Base-by-base conservation (phyloP, 2,329 filamentous ascomycete species). In the Reticulascus tulasneorum region DNA sequence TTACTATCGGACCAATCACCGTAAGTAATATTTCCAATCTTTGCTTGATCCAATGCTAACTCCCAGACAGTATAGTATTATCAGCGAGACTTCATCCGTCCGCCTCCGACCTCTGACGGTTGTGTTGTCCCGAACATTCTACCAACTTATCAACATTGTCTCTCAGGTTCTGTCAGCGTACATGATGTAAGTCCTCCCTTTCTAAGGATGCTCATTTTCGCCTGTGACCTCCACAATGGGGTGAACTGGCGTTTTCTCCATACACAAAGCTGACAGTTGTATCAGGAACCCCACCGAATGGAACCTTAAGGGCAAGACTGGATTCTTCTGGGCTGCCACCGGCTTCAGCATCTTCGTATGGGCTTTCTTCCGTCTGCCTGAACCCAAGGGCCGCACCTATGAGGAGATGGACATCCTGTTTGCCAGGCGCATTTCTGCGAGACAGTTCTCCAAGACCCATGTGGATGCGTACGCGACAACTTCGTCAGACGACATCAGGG, bases 361-460 rank as follows among this genome's bases (percentile, higher is more conserved):
- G 62, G 62, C 67, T 1, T 74, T 59, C 45, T 73, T 72, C 48
- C 69, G 66, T 15, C 52, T 75, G 7, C 71, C 71, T 6, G 75
- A 78, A 52, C 67, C 71, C 1, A 68, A 67, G 26, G 67, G 62
- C 3, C 61, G 69, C 16, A 71, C 68, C 0, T 68, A 73, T 29
- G 70, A 72, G 45, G 72, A 77, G 52, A 58, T 78, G 2, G 73
- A 77, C 35, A 57, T 69, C 9, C 48, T 79, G 26, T 78, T 78
- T 49, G 61, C 66, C 26, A 54, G 54, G n/a, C 52, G 48, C 23
- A 52, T 63, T 4, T 42, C 60, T 3, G 62, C 66, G 3, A 55
- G 65, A 7, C 57, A 66, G 22, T 71, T 66, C 35, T 40, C 56
- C 2, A 45, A 35, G 18, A 57, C 54, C 2, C 51, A 59, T 7